These are phyloP conservation scores for Sarocladium brachiariae DNA, from an alignment of 2,329 filamentous ascomycete species.

Conservation along the genomic window DNA sequence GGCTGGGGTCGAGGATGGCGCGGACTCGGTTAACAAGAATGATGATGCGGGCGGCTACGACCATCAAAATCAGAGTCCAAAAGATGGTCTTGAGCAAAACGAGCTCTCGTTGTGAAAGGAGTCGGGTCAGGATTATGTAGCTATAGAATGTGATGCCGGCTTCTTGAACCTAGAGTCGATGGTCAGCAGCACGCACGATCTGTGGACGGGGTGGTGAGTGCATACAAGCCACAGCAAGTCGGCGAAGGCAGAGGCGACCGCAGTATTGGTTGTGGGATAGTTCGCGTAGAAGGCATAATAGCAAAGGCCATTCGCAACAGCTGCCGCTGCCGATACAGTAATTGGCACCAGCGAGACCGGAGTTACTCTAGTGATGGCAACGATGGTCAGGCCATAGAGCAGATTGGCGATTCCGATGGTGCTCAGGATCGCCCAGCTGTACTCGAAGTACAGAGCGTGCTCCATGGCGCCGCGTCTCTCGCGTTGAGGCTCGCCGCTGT, in stretches of 20 bases:
- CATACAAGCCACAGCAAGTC: conserved; percentile 35
- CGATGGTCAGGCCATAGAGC: conserved; percentile 31
- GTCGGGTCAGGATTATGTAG: conserved; percentile 44
- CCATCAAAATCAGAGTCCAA: conserved; percentile 48
- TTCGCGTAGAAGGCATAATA: conserved; percentile 34
- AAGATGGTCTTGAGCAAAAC: conserved; percentile 44
- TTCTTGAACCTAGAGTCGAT: conserved; percentile 31
- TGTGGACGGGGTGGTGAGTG: neutral
- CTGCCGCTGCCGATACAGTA: conserved; percentile 29
- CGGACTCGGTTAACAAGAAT: conserved; percentile 26
- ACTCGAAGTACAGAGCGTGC: conserved; percentile 28
- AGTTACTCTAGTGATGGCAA: conserved; percentile 31
- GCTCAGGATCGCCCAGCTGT: conserved; percentile 38
- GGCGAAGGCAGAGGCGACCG: conserved; percentile 30
- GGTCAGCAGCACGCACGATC: neutral
- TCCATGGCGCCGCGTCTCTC: neutral
- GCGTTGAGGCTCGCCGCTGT: neutral
- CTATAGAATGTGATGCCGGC: conserved; percentile 40
- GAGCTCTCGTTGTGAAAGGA: conserved; percentile 34
- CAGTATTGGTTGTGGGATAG: conserved; percentile 18
- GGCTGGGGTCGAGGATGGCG: conserved; percentile 15
- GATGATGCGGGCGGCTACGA: conserved; percentile 38
- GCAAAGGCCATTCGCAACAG: conserved; percentile 35
- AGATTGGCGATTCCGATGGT: conserved; percentile 34
- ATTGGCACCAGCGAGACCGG: conserved; percentile 33